These are phyloP conservation scores for Letharia lupina DNA, from an alignment of 495 filamentous ascomycete species.

Conservation along the genomic window DNA sequence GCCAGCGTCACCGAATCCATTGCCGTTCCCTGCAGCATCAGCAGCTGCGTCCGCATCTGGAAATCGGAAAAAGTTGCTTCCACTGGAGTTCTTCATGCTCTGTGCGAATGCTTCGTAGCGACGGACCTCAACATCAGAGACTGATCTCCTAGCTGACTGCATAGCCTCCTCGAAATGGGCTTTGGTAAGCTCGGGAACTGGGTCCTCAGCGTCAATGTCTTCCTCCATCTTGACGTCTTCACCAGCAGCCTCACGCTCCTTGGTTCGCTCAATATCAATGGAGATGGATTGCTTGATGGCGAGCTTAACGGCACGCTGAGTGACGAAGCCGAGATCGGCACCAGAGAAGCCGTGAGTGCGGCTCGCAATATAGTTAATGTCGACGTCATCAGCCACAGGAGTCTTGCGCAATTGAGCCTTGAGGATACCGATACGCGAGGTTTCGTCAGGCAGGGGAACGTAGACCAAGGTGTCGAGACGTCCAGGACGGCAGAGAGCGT, in stretches of 20 bases:
- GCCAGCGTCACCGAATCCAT: slow-evolving; percentile 72
- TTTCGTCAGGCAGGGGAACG: slow-evolving; percentile 89
- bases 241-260: slow-evolving; percentile 80
- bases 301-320: slow-evolving; percentile 96
- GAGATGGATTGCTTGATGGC: slow-evolving; percentile 97
- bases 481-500: slow-evolving; percentile 92
- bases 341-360: slow-evolving; percentile 98
- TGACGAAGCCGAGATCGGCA: slow-evolving; percentile 98
- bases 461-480: slow-evolving; percentile 98
- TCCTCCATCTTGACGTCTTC: slow-evolving; percentile 74
- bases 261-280: slow-evolving; percentile 76
- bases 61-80: slow-evolving; percentile 96
- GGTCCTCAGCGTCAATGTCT: slow-evolving; percentile 73
- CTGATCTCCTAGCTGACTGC: slow-evolving; percentile 83
- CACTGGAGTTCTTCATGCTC: slow-evolving; percentile 95
- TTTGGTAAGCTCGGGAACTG: slow-evolving; percentile 91
- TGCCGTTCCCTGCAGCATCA: slow-evolving; percentile 42
- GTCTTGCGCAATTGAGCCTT: slow-evolving; percentile 98
- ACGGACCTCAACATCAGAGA: slow-evolving; percentile 92
- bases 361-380: slow-evolving; percentile 85
- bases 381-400: slow-evolving; percentile 78
- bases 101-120: slow-evolving; percentile 98
- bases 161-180: slow-evolving; percentile 99
- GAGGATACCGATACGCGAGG: slow-evolving; percentile 77
- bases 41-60: slow-evolving; percentile 59